Conservation (phyloP, 805 yeast genomes). For the Metschnikowia baotianmanensis region DNA sequence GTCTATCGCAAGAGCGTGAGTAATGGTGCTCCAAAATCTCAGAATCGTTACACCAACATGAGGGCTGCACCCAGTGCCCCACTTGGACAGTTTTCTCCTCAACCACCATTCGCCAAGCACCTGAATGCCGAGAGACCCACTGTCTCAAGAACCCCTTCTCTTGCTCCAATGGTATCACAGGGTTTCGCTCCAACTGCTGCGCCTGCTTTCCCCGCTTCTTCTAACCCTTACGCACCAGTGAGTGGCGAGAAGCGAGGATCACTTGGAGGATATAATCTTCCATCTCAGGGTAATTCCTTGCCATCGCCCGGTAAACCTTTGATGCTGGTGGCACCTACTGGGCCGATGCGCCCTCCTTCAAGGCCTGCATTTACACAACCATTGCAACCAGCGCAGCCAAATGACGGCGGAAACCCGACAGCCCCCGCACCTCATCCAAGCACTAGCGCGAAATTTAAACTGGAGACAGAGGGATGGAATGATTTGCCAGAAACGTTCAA, state of each 20-base stretch:
- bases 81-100: slow-evolving; percentile 1
- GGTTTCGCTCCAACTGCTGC: slow-evolving; percentile 15
- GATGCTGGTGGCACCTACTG: slow-evolving; percentile 8
- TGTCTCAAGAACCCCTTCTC: too few relatives aligned
- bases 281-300: slow-evolving; percentile 4
- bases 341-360: slow-evolving; percentile 17
- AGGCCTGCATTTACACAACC: slow-evolving; percentile 13
- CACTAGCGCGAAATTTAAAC: slow-evolving; percentile 27
- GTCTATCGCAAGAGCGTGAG: not conserved
- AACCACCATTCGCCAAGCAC: not conserved
- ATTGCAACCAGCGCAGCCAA: not conserved
- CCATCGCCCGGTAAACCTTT: slow-evolving; percentile 3
- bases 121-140: slow-evolving; percentile 1
- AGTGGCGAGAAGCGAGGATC: slow-evolving; percentile 11
- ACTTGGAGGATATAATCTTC: slow-evolving; percentile 4
- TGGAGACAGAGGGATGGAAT: slow-evolving; percentile 68
- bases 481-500: slow-evolving; percentile 58
- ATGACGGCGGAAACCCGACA: not conserved
- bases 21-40: slow-evolving; percentile 6
- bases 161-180: not conserved
- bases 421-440: slow-evolving; percentile 11
- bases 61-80: not conserved
- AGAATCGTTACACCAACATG: slow-evolving; percentile 3
- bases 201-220: slow-evolving; percentile 20
- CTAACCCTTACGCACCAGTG: slow-evolving; percentile 17